These are phyloP conservation scores for Didymella keratinophila DNA, from an alignment of 2,329 filamentous ascomycete species.

Conservation along the genomic window DNA sequence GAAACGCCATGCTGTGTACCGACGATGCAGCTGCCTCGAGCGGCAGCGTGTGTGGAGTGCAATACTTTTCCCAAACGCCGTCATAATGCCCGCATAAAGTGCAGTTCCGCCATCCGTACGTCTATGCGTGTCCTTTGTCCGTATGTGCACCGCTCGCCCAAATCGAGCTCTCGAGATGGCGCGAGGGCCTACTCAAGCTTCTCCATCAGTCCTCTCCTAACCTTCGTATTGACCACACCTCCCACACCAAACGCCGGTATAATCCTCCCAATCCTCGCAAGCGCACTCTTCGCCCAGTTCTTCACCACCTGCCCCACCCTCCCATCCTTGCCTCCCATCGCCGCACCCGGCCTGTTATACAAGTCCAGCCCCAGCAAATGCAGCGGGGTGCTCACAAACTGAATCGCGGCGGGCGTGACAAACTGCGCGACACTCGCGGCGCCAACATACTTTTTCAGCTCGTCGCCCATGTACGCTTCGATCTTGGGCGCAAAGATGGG, in stretches of 20 bases:
- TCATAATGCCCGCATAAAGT: neutral
- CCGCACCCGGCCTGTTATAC: constrained; percentile 72
- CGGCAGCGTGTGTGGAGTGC: neutral
- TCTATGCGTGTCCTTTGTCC: neutral
- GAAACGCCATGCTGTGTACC: neutral
- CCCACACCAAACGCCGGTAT: constrained; percentile 89
- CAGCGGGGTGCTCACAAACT: constrained; percentile 81
- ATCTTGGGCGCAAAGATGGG: constrained; percentile 76
- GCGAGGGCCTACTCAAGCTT: constrained; percentile 30
- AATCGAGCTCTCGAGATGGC: neutral
- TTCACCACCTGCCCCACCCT: constrained; percentile 71
- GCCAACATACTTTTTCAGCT: constrained; percentile 62
- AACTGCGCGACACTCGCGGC: constrained; percentile 73
- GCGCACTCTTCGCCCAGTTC: constrained; percentile 77
- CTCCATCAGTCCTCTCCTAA: constrained; percentile 73
- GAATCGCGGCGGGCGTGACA: constrained; percentile 77
- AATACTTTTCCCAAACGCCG: constrained; percentile 1
- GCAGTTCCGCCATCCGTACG: neutral
- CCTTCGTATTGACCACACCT: constrained; percentile 81
- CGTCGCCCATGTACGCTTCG: constrained; percentile 50
- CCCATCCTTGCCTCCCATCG: constrained; percentile 62
- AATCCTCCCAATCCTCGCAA: constrained; percentile 82
- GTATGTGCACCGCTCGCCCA: neutral
- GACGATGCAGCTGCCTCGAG: neutral
- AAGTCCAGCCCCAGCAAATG: constrained; percentile 86